Conservation (phyloP, 2,329 filamentous ascomycete species). For the Tolypocladium ovalisporum region DNA sequence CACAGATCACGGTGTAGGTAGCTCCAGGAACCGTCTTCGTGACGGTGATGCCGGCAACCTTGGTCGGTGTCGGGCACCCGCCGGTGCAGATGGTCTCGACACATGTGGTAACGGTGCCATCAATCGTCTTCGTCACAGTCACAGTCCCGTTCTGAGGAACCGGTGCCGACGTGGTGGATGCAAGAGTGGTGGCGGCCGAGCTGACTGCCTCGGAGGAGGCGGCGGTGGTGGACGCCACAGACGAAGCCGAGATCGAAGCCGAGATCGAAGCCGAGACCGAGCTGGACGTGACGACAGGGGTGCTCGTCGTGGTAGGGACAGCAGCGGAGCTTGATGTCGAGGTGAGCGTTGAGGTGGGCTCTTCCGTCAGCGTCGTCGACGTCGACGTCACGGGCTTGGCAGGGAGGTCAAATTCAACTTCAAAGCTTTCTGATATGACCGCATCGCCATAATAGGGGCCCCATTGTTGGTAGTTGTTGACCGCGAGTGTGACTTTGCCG, state of each 20-base stretch:
- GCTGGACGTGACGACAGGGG: not conserved
- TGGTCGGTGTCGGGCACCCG: no score
- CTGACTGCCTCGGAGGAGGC: not conserved
- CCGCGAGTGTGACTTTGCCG: no score
- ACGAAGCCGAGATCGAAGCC: not conserved
- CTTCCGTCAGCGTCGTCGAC: not conserved
- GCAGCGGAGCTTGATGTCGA: not conserved
- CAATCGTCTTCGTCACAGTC: not conserved
- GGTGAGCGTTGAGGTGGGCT: not conserved
- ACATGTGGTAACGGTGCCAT: not conserved
- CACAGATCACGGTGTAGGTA: not conserved
- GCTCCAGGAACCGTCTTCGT: not conserved
- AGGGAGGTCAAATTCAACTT: no score
- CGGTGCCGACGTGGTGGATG: no score
- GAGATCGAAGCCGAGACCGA: no score
- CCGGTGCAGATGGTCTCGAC: not conserved
- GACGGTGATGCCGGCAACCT: not conserved
- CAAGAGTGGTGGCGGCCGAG: not conserved
- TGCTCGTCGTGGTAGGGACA: not conserved
- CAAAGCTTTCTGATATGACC: no score
- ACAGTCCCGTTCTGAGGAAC: not conserved
- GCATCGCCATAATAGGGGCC: no score
- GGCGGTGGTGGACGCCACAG: not conserved
- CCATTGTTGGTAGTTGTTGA: no score
- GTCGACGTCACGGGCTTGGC: no score